Conservation (phyloP, 148 eudicot genomes). For the Camellia sinensis region DNA sequence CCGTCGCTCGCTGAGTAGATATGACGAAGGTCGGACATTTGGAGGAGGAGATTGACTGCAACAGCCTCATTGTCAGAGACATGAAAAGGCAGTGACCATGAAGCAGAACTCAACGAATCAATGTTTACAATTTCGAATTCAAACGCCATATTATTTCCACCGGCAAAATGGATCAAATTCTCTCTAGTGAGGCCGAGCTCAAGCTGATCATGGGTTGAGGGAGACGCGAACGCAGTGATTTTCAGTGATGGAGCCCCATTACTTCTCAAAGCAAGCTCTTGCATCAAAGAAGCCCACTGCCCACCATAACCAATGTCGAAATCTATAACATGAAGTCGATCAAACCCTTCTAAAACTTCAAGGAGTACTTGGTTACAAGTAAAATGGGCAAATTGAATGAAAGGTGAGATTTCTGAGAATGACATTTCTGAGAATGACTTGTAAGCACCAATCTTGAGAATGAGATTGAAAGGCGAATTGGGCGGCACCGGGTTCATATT, state of each 20-base stretch:
- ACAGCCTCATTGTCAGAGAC: constrained; percentile 58
- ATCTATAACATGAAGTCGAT: constrained; percentile 68
- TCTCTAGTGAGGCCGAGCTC: constrained; percentile 68
- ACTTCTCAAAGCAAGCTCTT: constrained; percentile 74
- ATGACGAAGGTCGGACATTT: no score
- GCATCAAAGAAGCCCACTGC: constrained; percentile 94
- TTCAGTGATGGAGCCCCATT: constrained; percentile 55
- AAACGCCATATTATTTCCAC: constrained; percentile 61
- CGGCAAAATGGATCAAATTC: constrained; percentile 78
- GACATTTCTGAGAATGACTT: no score
- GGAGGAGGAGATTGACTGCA: constrained; percentile 85
- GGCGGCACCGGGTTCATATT: constrained; percentile 50
- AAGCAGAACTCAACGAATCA: constrained; percentile 53
- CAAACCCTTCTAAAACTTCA: constrained; percentile 67
- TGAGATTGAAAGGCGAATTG: constrained; percentile 60
- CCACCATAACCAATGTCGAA: constrained; percentile 91
- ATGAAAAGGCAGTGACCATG: constrained; percentile 50
- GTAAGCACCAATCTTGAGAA: constrained; percentile 81
- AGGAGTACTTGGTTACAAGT: constrained; percentile 83
- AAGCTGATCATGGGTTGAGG: constrained; percentile 49
- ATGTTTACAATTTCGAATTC: constrained; percentile 64
- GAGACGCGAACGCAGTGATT: constrained; percentile 72
- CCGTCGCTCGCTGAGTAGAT: no score
- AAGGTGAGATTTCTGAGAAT: constrained; percentile 85
- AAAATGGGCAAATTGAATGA: constrained; percentile 74